Evolutionary conservation across 106 monocot species (phyloP).

Genomic region (Acanthochlamys bracteata): DNA sequence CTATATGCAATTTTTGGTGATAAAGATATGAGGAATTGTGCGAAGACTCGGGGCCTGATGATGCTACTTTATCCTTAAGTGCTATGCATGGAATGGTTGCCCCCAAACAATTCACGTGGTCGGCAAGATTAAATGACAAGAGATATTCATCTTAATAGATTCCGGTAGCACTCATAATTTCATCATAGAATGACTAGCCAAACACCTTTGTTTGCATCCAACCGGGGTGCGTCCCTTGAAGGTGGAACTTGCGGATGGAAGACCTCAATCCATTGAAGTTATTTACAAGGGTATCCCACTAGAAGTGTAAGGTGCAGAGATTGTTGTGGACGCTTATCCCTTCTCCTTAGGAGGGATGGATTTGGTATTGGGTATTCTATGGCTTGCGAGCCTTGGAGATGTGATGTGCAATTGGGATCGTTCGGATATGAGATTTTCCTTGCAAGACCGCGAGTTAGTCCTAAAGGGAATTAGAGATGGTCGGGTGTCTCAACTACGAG

Average conservation of each 20-base stretch:
- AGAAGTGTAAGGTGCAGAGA: not conserved
- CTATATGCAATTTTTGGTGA: too few relatives aligned
- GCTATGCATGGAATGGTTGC: too few relatives aligned
- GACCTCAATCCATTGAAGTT: too few relatives aligned
- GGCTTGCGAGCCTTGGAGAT: too few relatives aligned
- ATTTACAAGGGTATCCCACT: too few relatives aligned
- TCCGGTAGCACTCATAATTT: not conserved
- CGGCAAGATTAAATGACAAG: too few relatives aligned
- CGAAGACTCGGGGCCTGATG: too few relatives aligned
- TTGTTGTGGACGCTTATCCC: not conserved
- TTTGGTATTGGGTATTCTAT: not conserved
- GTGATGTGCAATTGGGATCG: too few relatives aligned
- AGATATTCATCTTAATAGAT: not conserved
- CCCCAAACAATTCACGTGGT: too few relatives aligned
- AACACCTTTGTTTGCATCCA: not conserved
- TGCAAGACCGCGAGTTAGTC: not conserved
- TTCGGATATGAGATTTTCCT: too few relatives aligned
- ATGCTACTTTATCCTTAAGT: too few relatives aligned
- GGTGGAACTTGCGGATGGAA: not conserved
- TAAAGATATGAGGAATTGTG: too few relatives aligned
- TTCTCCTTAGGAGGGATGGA: not conserved
- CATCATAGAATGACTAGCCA: not conserved
- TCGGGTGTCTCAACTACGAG: not conserved
- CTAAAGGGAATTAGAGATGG: not conserved
- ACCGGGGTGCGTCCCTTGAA: not conserved